Percentiles rank a stretch among this genome's conserved stretches.
These are phyloP conservation scores for sunflower (Helianthus annuus) DNA, from an alignment of 129 eudicot genomes.

Conservation along the genomic window DNA sequence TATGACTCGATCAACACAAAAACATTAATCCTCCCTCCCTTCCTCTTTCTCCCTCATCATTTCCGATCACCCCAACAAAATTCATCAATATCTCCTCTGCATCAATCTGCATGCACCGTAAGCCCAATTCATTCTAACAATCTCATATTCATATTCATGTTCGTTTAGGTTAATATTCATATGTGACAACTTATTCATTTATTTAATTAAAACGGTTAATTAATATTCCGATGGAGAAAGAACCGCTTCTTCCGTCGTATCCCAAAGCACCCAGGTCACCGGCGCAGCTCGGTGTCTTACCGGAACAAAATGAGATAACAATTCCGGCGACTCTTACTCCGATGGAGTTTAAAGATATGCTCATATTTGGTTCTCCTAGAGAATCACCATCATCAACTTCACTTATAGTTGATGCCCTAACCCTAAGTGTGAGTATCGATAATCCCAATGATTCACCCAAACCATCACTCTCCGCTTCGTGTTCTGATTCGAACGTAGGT, in stretches of 20 bases:
- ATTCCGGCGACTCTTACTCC: constrained; percentile 56
- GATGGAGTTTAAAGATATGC: constrained; percentile 62
- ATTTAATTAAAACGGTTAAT: neutral
- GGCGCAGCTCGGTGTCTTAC: constrained; percentile 40
- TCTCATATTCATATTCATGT: neutral
- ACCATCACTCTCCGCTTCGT: constrained; percentile 10
- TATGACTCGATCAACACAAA: constrained; percentile 19
- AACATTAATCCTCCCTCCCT: constrained; percentile 17
- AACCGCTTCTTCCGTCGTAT: constrained; percentile 53
- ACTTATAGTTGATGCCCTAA: constrained; percentile 49
- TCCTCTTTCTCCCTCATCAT: neutral
- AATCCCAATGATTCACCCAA: constrained; percentile 26
- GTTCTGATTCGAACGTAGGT: constrained; percentile 2
- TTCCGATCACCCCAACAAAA: neutral
- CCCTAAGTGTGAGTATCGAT: constrained; percentile 25
- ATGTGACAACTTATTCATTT: no score
- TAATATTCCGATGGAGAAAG: constrained; percentile 46
- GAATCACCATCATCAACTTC: constrained; percentile 45
- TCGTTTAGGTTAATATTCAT: neutral
- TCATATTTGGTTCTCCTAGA: constrained; percentile 65
- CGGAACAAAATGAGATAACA: constrained; percentile 48
- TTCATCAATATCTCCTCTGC: neutral
- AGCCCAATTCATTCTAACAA: neutral
- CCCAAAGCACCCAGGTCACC: constrained; percentile 34
- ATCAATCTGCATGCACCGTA: neutral